Conservation (phyloP, 768 basidiomycete species). For the Mycena vulgaris region DNA sequence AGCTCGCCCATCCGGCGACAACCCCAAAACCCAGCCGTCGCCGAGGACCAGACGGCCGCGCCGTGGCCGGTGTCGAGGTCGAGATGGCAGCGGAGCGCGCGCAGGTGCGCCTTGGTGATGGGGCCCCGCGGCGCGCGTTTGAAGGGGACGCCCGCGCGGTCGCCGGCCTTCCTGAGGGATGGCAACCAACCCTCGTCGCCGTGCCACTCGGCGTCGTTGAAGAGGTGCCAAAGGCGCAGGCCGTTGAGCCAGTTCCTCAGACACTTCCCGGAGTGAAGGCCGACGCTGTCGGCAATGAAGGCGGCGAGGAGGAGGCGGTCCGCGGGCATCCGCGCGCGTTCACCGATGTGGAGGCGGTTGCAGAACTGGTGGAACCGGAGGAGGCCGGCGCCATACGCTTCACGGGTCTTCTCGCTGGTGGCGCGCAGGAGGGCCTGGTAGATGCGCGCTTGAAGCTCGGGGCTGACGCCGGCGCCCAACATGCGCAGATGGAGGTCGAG, state of each 20-base stretch:
- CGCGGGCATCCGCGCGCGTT: constrained; percentile 1
- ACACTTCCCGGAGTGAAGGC: background rate
- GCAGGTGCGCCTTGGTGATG: background rate
- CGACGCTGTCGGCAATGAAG: constrained; percentile 21
- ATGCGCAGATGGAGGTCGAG: background rate
- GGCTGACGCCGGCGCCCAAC: background rate
- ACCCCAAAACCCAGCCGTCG: background rate
- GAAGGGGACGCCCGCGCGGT: constrained; percentile 9
- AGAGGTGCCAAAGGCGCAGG: constrained; percentile 14
- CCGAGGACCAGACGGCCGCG: background rate
- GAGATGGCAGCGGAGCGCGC: background rate
- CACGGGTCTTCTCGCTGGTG: background rate
- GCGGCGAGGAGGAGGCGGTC: constrained; percentile 11
- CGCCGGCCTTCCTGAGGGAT: too few relatives aligned
- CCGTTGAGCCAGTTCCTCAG: constrained; percentile 10
- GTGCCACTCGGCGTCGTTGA: background rate
- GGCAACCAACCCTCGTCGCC: too few relatives aligned
- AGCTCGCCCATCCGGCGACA: too few relatives aligned
- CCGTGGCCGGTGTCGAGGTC: background rate
- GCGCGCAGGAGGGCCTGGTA: background rate
- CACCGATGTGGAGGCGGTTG: background rate
- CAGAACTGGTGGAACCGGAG: too few relatives aligned
- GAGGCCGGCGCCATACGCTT: background rate
- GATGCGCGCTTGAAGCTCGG: background rate
- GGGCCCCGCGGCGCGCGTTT: constrained; percentile 14